These are phyloP conservation scores for Dicorynia guianensis DNA, from an alignment of 306 rosid species.

Conservation along the genomic window DNA sequence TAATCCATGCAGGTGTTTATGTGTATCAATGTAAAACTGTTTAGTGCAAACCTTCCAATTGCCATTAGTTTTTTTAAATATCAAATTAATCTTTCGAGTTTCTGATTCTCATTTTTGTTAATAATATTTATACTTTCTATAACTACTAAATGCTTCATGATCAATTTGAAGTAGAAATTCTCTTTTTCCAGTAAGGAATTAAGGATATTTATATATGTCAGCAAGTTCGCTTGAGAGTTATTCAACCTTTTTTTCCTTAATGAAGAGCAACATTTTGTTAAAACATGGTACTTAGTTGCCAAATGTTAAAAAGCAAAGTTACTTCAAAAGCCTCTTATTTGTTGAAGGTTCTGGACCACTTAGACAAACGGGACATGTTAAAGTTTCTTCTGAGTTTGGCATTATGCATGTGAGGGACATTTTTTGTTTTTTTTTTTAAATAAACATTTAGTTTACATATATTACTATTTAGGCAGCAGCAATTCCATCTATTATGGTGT, in stretches of 20 bases:
- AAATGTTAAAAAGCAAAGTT: not conserved
- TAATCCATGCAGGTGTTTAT: slow-evolving; percentile 15
- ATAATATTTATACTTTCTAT: not conserved
- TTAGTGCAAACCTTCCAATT: not conserved
- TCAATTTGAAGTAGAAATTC: slow-evolving; percentile 1
- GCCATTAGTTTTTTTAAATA: not conserved
- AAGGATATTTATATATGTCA: not conserved
- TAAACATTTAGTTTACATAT: not conserved
- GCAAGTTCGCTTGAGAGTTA: not conserved
- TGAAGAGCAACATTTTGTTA: slow-evolving; percentile 18
- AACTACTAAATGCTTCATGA: not conserved
- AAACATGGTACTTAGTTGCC: not conserved
- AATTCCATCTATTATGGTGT: slow-evolving; percentile 22
- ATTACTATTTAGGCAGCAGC: not conserved
- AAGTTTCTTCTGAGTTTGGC: not conserved
- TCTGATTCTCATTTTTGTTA: slow-evolving; percentile 14
- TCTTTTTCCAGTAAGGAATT: not conserved
- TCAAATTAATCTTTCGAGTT: not conserved
- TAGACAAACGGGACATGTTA: not conserved
- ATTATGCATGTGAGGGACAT: not conserved
- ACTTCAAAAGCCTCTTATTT: slow-evolving; percentile 13
- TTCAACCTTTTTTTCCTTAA: not conserved
- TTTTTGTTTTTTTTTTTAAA: not conserved
- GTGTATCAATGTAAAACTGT: slow-evolving; percentile 11
- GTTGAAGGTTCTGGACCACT: not conserved